Conservation (phyloP, 306 rosid species). For the Hippophae gyantsensis region DNA sequence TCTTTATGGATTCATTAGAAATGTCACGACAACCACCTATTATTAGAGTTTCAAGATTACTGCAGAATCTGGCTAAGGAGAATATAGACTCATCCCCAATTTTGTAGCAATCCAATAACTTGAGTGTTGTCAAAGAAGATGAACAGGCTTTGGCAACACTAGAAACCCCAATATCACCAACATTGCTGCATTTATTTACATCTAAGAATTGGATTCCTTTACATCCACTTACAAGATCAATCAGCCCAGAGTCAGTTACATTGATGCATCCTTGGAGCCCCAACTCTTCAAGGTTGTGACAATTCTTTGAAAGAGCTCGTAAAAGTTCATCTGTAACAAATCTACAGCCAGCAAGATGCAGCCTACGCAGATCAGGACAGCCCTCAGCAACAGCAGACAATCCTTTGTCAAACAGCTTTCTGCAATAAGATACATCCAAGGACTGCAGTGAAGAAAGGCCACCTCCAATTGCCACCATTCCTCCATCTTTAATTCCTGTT, state of each 20-base stretch:
- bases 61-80: slow-evolving; percentile 58
- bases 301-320: slow-evolving; percentile 51
- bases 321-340: slow-evolving; percentile 45
- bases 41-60: slow-evolving; percentile 59
- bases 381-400: slow-evolving; percentile 72
- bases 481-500: slow-evolving; percentile 73
- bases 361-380: slow-evolving; percentile 45
- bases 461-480: slow-evolving; percentile 58
- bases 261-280: slow-evolving; percentile 67
- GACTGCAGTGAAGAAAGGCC: slow-evolving; percentile 63
- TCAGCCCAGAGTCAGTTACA: slow-evolving; percentile 61
- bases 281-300: slow-evolving; percentile 57
- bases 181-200: slow-evolving; percentile 70
- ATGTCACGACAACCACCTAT: slow-evolving; percentile 82
- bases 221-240: slow-evolving; percentile 62
- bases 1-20: slow-evolving; percentile 51
- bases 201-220: slow-evolving; percentile 42
- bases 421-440: slow-evolving; percentile 80
- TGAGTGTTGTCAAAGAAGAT: slow-evolving; percentile 58
- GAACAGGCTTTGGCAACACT: slow-evolving; percentile 54
- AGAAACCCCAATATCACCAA: slow-evolving; percentile 67
- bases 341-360: slow-evolving; percentile 76
- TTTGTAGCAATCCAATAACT: slow-evolving; percentile 77
- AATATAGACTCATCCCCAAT: slow-evolving; percentile 53
- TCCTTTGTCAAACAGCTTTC: slow-evolving; percentile 77